Conservation (phyloP, 1,284 basidiomycete species). For the Moesziomyces globuligerus region DNA sequence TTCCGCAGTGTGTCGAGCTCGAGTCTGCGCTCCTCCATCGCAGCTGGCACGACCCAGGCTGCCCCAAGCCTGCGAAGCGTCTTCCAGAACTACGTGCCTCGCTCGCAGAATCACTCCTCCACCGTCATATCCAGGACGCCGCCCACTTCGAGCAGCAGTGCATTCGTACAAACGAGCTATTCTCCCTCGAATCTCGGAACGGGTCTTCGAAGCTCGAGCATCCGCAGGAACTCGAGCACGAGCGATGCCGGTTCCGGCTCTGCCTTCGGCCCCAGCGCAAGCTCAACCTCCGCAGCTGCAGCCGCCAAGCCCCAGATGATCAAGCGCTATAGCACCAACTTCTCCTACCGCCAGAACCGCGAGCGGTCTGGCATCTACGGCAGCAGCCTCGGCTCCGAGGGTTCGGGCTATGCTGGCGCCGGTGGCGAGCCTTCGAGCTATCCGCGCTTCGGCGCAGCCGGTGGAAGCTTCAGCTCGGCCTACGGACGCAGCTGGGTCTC, state of each 20-base stretch:
- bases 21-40: slow-evolving; percentile 26
- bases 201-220: slow-evolving; percentile 23
- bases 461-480: slow-evolving; percentile 35
- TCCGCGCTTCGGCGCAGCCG: slow-evolving; percentile 30
- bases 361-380: slow-evolving; percentile 28
- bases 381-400: slow-evolving; percentile 39
- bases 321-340: slow-evolving; percentile 56
- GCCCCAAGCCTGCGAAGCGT: slow-evolving; percentile 46
- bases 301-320: slow-evolving; percentile 56
- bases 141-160: slow-evolving; percentile 25
- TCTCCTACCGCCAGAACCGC: slow-evolving; percentile 48
- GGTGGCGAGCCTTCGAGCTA: slow-evolving; percentile 43
- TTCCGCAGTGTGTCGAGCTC: slow-evolving; percentile 33
- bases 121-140: slow-evolving; percentile 39
- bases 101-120: slow-evolving; percentile 27
- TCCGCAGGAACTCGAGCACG: slow-evolving; percentile 39
- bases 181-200: slow-evolving; percentile 38
- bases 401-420: slow-evolving; percentile 14
- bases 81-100: slow-evolving; percentile 51
- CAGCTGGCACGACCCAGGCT: slow-evolving; percentile 12
- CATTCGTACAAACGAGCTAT: slow-evolving; percentile 24
- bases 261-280: slow-evolving; percentile 23
- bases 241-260: slow-evolving; percentile 43
- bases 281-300: slow-evolving; percentile 10
- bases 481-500: slow-evolving; percentile 53